Percentiles rank a stretch among this genome's conserved stretches.
These are phyloP conservation scores for Linnemannia zychae DNA, from an alignment of 192 early-diverging fungal genomes.

Conservation along the genomic window DNA sequence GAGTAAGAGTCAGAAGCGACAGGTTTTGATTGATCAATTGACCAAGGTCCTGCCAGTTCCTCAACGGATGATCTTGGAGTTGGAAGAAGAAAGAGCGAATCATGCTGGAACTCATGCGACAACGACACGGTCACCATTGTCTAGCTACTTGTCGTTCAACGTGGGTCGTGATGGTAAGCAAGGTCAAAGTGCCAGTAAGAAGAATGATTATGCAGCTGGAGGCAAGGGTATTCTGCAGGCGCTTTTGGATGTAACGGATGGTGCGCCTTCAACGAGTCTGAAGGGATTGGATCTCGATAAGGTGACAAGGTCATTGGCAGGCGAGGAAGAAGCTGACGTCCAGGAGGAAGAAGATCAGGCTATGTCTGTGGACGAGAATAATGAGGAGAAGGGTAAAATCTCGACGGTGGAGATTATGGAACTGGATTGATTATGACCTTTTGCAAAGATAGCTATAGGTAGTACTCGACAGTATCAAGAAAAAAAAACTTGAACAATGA, in stretches of 20 bases:
- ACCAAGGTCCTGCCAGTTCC: constrained; percentile 33
- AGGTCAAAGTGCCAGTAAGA: neutral
- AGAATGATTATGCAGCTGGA: neutral
- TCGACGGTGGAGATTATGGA: constrained; percentile 21
- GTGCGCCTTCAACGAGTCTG: constrained; percentile 26
- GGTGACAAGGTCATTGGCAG: constrained; percentile 20
- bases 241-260: constrained; percentile 19
- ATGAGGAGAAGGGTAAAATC: neutral
- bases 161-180: neutral
- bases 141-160: neutral
- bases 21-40: constrained; percentile 37
- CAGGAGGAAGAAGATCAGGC: neutral
- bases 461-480: no score
- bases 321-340: neutral
- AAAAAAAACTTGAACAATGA: neutral
- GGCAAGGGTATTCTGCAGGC: constrained; percentile 2
- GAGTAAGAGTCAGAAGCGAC: constrained; percentile 52
- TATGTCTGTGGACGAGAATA: neutral
- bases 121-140: neutral
- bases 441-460: no score
- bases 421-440: constrained; percentile 16
- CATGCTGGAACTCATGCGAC: neutral
- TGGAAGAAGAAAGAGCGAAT: constrained; percentile 19
- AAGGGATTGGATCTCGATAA: constrained; percentile 39
- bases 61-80: constrained; percentile 22